Evolutionary conservation across 352 stramenopile species (phyloP), one percentile per base, ranked within the genome.

Genomic region (Phytophthora sansomeana): DNA sequence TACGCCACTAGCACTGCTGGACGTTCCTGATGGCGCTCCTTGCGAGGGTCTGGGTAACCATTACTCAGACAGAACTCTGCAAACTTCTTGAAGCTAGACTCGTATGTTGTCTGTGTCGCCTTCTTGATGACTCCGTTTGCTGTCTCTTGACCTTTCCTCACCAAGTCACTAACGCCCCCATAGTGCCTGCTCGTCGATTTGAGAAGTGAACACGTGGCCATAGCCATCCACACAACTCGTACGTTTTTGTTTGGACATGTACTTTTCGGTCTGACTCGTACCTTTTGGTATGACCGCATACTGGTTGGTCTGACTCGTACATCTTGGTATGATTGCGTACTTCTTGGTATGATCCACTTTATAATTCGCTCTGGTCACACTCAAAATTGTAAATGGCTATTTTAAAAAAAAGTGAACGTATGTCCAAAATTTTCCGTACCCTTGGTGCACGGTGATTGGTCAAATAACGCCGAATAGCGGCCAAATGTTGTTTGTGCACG

Each of bases 61-160:
- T 55, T 49, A 19, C 19, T 19, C 16, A 55, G 2, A 5, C 42
- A 63, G 33, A 55, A 64, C 0, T 57, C 36, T 4, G n/a, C 11
- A 19, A 64, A 57, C 26, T 36, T 58, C 13, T 49, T 64, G 5
- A 64, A 57, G 26, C 24, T 64, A 2, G 56, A 54, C 5, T 64
- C n/a, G 56, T 57, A 64, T 4, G 51, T 46, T 13, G 32, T 56
- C 44, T 56, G 33, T n/a, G 56, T 57, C 9, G 46, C 26, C 16
- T 50, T 57, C 56, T 57, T 56, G 44, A 57, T 50, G 10, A 62
- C 54, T 5, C 19, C 28, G 1, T 51, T 56, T 35, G 35, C 44
- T 39, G 46, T 57, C 47, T 39, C 32, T 21, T 43, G 36, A 21
- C 36, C 36, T 43, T 43, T n/a, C 11, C 21, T 19, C 13, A 21